These are phyloP conservation scores for Prunus yedoensis DNA, from an alignment of 331 rosid species.

Conservation along the genomic window DNA sequence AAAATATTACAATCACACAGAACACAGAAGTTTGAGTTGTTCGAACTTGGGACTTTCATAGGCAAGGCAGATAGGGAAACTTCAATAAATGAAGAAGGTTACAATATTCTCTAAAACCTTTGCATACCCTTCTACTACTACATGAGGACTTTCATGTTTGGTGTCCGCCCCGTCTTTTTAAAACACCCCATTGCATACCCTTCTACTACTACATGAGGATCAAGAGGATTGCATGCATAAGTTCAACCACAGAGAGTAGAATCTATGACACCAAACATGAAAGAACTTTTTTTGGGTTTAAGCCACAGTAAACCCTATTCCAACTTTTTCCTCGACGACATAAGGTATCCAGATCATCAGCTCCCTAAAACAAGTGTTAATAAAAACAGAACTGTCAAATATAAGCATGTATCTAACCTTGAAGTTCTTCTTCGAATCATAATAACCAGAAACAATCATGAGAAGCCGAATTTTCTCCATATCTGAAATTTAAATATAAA, in stretches of 20 bases:
- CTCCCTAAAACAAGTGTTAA: neutral
- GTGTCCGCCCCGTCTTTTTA: too few relatives aligned
- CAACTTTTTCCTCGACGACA: neutral
- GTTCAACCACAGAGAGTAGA: neutral
- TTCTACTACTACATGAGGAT: neutral
- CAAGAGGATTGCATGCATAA: neutral
- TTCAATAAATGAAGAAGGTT: neutral
- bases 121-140: too few relatives aligned
- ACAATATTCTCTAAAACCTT: neutral
- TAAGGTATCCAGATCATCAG: neutral
- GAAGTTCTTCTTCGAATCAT: slow-evolving; percentile 58
- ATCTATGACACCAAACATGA: neutral
- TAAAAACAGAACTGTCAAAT: neutral
- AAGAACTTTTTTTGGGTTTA: neutral
- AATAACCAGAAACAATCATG: slow-evolving; percentile 70
- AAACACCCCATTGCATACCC: neutral
- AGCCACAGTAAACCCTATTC: neutral
- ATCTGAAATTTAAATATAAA: slow-evolving; percentile 36
- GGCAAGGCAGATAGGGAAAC: too few relatives aligned
- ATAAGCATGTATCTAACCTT: slow-evolving; percentile 50
- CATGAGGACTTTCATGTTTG: too few relatives aligned
- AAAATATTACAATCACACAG: neutral
- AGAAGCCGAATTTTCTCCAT: slow-evolving; percentile 67
- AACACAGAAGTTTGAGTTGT: neutral
- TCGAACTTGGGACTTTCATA: neutral